phyloP scores from a whole-genome alignment of 192 early-diverging fungal species.

The Umbelopsis vinacea region DNA sequence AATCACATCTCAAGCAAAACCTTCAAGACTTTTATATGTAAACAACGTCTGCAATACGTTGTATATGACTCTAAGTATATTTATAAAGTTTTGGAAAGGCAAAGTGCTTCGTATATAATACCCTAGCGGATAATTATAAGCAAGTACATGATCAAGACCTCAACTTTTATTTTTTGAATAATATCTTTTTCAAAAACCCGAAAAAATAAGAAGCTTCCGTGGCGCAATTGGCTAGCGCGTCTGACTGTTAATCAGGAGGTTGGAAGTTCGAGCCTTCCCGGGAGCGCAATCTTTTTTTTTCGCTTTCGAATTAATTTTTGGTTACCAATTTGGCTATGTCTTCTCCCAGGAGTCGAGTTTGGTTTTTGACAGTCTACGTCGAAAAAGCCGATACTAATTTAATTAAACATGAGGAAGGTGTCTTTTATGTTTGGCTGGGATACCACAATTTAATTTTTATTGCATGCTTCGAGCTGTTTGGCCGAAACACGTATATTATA shows the following conservation, averaged over 20 bases:
- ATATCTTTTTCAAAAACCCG: no score
- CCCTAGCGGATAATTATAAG: no score
- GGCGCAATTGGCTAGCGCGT: conserved; percentile 67
- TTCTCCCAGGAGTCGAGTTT: not conserved
- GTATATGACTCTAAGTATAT: no score
- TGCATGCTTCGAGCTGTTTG: not conserved
- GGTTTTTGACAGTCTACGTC: not conserved
- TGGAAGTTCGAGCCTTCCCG: conserved; percentile 66
- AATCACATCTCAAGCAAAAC: no score
- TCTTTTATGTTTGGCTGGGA: not conserved
- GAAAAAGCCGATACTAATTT: not conserved
- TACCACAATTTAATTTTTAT: not conserved
- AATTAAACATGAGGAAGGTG: no score
- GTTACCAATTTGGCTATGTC: not conserved
- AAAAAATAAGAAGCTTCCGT: conserved; percentile 44
- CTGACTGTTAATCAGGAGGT: conserved; percentile 69
- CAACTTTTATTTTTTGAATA: no score
- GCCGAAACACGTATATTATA: no score
- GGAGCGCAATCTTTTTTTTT: conserved; percentile 42
- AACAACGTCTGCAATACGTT: no score
- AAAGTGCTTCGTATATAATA: no score
- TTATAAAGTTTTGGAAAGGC: no score
- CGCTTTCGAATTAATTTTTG: not conserved
- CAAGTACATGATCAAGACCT: no score
- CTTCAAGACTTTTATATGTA: no score